Evolutionary conservation across 2,329 filamentous ascomycete genomes (phyloP).

Genomic region (Diaporthe sp.): DNA sequence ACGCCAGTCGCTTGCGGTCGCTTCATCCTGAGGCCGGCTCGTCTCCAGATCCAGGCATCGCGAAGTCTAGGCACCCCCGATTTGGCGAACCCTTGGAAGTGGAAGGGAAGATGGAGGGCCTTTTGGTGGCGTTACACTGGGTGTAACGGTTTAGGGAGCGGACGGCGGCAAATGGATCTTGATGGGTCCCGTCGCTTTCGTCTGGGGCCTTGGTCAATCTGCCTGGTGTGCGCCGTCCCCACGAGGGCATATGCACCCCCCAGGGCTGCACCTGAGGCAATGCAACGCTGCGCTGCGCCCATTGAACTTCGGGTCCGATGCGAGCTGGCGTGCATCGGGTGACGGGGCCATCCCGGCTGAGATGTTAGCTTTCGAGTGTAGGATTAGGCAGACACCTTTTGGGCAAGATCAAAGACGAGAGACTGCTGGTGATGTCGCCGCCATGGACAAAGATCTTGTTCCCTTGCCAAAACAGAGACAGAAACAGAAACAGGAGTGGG

Average conservation of each 20-base stretch:
- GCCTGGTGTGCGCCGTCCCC: conserved; percentile 19
- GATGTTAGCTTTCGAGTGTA: conserved; percentile 34
- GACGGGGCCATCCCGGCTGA: conserved; percentile 39
- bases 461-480: neutral
- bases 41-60: conserved; percentile 12
- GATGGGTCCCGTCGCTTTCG: conserved; percentile 27
- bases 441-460: conserved; percentile 16
- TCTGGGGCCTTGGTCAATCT: conserved; percentile 13
- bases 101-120: conserved; percentile 11
- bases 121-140: conserved; percentile 29
- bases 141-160: conserved; percentile 19
- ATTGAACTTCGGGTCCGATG: conserved; percentile 33
- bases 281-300: conserved; percentile 35
- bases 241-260: conserved; percentile 24
- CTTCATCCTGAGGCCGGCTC: conserved; percentile 37
- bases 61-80: neutral
- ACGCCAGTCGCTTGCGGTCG: conserved; percentile 30
- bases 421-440: conserved; percentile 12
- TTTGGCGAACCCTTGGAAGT: neutral
- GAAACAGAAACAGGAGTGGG: conserved; percentile 17
- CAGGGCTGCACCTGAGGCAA: conserved; percentile 37
- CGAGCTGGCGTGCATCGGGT: conserved; percentile 29
- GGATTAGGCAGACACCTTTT: conserved; percentile 34
- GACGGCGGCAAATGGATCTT: conserved; percentile 27
- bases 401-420: conserved; percentile 30